A percentile compares a stretch with the other conserved stretches of the same genome.
phyloP scores from a whole-genome alignment of 768 basidiomycete genomes.

The Goffeauzyma gilvescens region DNA sequence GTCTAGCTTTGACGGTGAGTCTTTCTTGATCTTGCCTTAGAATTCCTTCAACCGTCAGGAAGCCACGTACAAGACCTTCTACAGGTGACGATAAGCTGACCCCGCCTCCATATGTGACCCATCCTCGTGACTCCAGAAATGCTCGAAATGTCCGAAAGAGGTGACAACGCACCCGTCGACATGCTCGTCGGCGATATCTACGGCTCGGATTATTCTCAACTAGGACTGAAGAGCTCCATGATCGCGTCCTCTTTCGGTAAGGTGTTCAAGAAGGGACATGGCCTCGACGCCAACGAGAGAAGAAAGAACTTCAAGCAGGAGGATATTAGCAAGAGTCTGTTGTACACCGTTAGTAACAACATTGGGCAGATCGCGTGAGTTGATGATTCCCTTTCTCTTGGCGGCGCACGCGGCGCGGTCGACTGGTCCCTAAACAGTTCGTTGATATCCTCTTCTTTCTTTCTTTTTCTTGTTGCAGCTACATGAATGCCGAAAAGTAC shows the following conservation, averaged over 20 bases:
- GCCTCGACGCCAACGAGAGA: conserved; percentile 27
- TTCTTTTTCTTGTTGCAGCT: conserved; percentile 47
- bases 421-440: neutral
- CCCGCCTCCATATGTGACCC: neutral
- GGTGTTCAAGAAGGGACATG: conserved; percentile 62
- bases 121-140: conserved; percentile 47
- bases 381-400: neutral
- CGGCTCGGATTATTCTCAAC: conserved; percentile 84
- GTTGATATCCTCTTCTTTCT: no score
- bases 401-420: conserved; percentile 12
- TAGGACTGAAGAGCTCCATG: conserved; percentile 91
- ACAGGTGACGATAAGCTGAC: neutral
- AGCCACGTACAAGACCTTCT: neutral
- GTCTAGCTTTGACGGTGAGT: conserved; percentile 80
- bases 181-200: conserved; percentile 99
- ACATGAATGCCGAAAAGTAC: conserved; percentile 99
- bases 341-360: conserved; percentile 95
- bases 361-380: conserved; percentile 99
- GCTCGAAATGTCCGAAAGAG: conserved; percentile 78
- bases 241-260: conserved; percentile 98
- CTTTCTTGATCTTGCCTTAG: neutral
- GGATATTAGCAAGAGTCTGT: conserved; percentile 80
- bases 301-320: conserved; percentile 66
- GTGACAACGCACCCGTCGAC: conserved; percentile 83
- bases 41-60: neutral